Evolutionary conservation across 768 basidiomycete genomes (phyloP), one percentile per base, ranked within the genome.

Genomic region (Scleroderma citrinum): DNA sequence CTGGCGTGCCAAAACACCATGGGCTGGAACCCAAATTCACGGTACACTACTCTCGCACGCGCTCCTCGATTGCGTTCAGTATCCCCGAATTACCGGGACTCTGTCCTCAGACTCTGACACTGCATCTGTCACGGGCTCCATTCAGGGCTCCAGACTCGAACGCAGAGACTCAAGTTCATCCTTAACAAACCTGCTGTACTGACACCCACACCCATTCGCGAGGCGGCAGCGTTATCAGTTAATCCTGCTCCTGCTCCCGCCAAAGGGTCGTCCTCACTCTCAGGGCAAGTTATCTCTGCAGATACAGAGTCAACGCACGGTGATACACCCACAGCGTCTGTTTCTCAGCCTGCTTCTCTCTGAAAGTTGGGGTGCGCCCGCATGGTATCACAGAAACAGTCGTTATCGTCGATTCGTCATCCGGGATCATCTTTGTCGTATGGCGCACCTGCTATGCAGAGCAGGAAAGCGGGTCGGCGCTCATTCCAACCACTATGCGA

Each of bases 191-290:
- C 61, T 38, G 50, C 58, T 12, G 40, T 58, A 23, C 57, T 55
- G 26, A 60, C 69, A 12, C 82, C 83, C 11, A 83, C 82, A 2
- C 83, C 85, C 24, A 74, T 73, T 7, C 74, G 82, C 21, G 81
- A 83, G 56, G 75, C 71, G 8, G 77, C 72, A 13, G 74, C 69
- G 3, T 52, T 69, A 26, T 63, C 65, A 13, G 59, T 66, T 8
- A 69, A 68, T 26, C 56, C 60, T 7, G 50, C 49, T 16, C 55
- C 59, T 19, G 48, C 59, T 8, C 48, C 51, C 14, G 53, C 58
- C 20, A 64, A 64, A 32, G 74, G 65, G 0, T 70, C 70, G 24
- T 77, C 80, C 20, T 76, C 77, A 21, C 68, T 77, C 24, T 61
- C 66, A 31, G 69, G 67, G 12, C 54, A 61, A 35, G 58, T 65